Evolutionary conservation across 768 basidiomycete species (phyloP), one percentile per base, ranked within the genome.

Genomic region (Boletus barrowsii): DNA sequence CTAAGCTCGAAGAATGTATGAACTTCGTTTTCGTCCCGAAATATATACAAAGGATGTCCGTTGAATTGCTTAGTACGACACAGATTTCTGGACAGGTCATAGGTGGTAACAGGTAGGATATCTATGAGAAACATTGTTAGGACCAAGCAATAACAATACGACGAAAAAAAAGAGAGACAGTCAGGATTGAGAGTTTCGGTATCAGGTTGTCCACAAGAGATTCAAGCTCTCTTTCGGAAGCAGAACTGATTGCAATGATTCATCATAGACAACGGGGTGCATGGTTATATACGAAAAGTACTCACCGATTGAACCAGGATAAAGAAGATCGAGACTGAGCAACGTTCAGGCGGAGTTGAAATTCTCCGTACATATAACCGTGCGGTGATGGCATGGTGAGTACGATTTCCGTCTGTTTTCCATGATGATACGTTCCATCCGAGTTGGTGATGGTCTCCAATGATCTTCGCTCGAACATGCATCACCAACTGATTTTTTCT

Each of bases 401-500:
- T 59, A 17, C 35, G 8, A 36, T 24, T 60, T 42, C 42, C 49
- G 42, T n/a, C 42, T 35, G 6, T 33, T 68, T 64, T 71, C 67
- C 8, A 70, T 79, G 85, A 87, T 82, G 86, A 87, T 84, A 79
- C 60, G 71, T 76, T 83, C 83, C 83, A 84, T 83, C 70, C 83
- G 85, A 86, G 85, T 76, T 68, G 84, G 85, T 83, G 86, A 88
- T 72, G 76, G 69, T 79, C 70, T 68, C 73, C 75, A 73, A 81
- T 86, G 85, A 86, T 77, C 86, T 68, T 70, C 49, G 72, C 84
- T 87, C 85, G 76, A 83, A 86, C 86, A 87, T 88, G 86, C 86
- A 88, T 76, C 76, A 77, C 76, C 76, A 77, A 72, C 76, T 73
- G 76, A 77, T 68, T 71, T 60, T 72, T 64, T 51, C 49, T 47